A percentile compares a stretch with the other conserved stretches of the same genome.
Evolutionary conservation across 257 asterid species (phyloP).

Genomic region (Solanum verrucosum): DNA sequence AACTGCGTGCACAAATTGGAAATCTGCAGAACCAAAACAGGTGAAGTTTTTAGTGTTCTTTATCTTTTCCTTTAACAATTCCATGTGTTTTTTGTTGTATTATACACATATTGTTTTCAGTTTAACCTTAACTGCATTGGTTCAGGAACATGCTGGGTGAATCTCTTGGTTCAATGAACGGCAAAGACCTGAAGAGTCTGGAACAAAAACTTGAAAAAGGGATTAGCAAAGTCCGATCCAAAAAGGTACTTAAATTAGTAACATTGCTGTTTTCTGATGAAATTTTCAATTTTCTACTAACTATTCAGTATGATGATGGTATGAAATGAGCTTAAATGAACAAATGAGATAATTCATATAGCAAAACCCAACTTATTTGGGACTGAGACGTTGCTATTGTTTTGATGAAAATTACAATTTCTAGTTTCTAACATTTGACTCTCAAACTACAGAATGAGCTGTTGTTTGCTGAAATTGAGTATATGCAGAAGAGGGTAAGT

Average conservation of each 20-base stretch:
- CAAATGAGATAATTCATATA: neutral
- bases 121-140: neutral
- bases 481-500: slow-evolving; percentile 91
- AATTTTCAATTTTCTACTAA: neutral
- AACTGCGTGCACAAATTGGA: slow-evolving; percentile 63
- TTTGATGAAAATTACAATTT: neutral
- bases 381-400: neutral
- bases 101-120: neutral
- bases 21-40: slow-evolving; percentile 76
- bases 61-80: neutral
- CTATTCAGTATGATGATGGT: neutral
- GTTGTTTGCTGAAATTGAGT: slow-evolving; percentile 81
- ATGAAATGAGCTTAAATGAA: neutral
- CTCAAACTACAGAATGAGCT: slow-evolving; percentile 61
- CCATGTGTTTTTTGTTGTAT: neutral
- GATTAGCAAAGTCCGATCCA: slow-evolving; percentile 60
- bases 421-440: neutral
- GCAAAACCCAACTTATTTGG: neutral
- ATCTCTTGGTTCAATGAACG: slow-evolving; percentile 36
- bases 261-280: neutral
- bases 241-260: slow-evolving; percentile 34
- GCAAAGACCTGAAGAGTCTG: slow-evolving; percentile 57
- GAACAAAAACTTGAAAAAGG: slow-evolving; percentile 71
- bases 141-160: slow-evolving; percentile 77
- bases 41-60: slow-evolving; percentile 9